Conservation (phyloP, 2,329 filamentous ascomycete genomes). For the Exophiala phaeomuriformis region DNA sequence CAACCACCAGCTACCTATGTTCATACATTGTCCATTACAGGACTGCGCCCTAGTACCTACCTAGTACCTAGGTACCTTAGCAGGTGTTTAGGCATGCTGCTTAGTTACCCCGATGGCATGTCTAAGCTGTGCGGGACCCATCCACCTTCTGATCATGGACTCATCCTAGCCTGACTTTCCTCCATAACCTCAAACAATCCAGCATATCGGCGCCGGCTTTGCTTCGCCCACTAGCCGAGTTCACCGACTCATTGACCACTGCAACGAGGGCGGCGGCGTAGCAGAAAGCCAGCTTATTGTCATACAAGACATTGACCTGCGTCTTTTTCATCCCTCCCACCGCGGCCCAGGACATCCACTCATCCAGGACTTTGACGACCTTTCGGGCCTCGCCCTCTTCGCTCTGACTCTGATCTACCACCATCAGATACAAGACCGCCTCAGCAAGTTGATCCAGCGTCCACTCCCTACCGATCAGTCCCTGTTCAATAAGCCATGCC, state of each 20-base stretch:
- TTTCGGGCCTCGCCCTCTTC: conserved; percentile 19
- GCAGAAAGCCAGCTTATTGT: conserved; percentile 27
- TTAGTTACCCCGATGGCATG: too few species aligned
- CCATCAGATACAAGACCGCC: conserved; percentile 29
- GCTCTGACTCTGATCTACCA: conserved; percentile 22
- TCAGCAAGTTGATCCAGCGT: conserved; percentile 24
- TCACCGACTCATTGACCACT: conserved; percentile 23
- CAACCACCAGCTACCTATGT: too few species aligned
- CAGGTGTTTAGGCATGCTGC: too few species aligned
- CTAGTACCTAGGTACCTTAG: too few species aligned
- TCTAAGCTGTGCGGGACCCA: too few species aligned
- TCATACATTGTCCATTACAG: too few species aligned
- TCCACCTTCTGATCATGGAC: too few species aligned
- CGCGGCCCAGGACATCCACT: conserved; percentile 28
- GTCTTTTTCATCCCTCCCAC: conserved; percentile 28
- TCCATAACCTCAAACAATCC: conserved; percentile 30
- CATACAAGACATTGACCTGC: conserved; percentile 25
- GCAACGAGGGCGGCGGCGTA: conserved; percentile 28
- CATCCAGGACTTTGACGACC: conserved; percentile 27
- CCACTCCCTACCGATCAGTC: conserved; percentile 27
- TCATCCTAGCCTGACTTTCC: conserved; percentile 29
- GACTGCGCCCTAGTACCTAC: too few species aligned
- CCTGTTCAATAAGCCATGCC: conserved; percentile 25
- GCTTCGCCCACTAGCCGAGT: conserved; percentile 11
- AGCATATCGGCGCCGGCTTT: conserved; percentile 29